Conservation (phyloP, 2,329 filamentous ascomycete species). For the Arthrobotrys entomopaga region DNA sequence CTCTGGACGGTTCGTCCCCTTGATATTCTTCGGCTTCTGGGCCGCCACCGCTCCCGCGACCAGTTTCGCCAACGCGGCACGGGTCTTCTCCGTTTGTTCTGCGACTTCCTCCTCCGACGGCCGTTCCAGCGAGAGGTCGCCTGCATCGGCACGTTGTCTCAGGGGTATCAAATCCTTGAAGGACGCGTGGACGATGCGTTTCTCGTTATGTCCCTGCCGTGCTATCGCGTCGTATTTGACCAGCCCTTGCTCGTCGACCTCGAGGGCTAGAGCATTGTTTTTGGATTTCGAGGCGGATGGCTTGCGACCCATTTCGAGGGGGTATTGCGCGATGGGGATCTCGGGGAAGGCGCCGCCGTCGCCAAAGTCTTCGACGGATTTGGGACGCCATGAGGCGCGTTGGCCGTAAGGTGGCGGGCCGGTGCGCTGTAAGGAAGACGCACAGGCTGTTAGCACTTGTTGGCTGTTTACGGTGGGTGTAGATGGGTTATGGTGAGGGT, state of each 20-base stretch:
- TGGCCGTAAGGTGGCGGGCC: constrained; percentile 90
- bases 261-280: constrained; percentile 77
- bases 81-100: constrained; percentile 86
- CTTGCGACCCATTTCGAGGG: constrained; percentile 92
- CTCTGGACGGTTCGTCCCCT: constrained; percentile 80
- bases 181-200: constrained; percentile 87
- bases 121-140: constrained; percentile 85
- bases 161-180: constrained; percentile 98
- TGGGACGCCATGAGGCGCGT: constrained; percentile 88
- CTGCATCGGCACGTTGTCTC: constrained; percentile 89
- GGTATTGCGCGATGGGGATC: constrained; percentile 92
- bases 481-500: constrained; percentile 23
- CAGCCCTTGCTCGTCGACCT: constrained; percentile 90
- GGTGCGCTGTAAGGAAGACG: constrained; percentile 67
- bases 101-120: constrained; percentile 86
- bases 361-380: constrained; percentile 88
- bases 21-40: constrained; percentile 95
- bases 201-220: constrained; percentile 83
- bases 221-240: constrained; percentile 97
- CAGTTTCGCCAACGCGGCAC: constrained; percentile 81
- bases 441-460: constrained; percentile 53
- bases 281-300: constrained; percentile 72
- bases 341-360: constrained; percentile 97
- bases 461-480: constrained; percentile 5
- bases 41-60: constrained; percentile 87